phyloP scores from a whole-genome alignment of 2,329 filamentous ascomycete species.

The Colletotrichum limetticola region DNA sequence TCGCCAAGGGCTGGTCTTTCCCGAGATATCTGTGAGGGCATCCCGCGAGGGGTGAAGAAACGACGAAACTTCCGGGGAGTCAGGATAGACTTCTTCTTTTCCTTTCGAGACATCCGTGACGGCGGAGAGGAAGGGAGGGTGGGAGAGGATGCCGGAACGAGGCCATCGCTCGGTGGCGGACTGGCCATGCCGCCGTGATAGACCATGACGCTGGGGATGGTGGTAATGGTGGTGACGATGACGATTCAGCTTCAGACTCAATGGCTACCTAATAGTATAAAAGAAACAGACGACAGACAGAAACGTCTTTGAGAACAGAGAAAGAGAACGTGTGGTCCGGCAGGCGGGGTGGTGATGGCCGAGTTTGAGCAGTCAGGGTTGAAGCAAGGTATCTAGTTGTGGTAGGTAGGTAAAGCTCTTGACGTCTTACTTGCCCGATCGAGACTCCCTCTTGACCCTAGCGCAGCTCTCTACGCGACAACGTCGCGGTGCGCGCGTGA shows the following conservation, averaged over 20 bases:
- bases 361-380: constrained; percentile 3
- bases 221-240: background rate
- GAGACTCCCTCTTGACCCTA: constrained; percentile 10
- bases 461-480: constrained; percentile 24
- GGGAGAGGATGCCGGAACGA: constrained; percentile 36
- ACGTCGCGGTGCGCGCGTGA: constrained; percentile 21
- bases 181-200: constrained; percentile 35
- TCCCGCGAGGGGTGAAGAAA: constrained; percentile 63
- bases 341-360: background rate
- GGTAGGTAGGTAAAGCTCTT: constrained; percentile 2
- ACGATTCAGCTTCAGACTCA: background rate
- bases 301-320: background rate
- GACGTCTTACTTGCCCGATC: constrained; percentile 26
- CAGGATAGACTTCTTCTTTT: constrained; percentile 61
- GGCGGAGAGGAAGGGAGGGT: constrained; percentile 40
- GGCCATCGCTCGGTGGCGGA: constrained; percentile 36
- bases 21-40: constrained; percentile 49
- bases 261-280: background rate
- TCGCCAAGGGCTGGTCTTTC: constrained; percentile 53
- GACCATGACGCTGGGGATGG: constrained; percentile 18
- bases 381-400: background rate
- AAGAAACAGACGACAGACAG: constrained; percentile 6
- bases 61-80: constrained; percentile 64
- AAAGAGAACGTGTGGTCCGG: background rate
- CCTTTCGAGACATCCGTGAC: constrained; percentile 47